Conservation (phyloP, 2,329 filamentous ascomycete species). For the Cryphonectria naterciae region DNA sequence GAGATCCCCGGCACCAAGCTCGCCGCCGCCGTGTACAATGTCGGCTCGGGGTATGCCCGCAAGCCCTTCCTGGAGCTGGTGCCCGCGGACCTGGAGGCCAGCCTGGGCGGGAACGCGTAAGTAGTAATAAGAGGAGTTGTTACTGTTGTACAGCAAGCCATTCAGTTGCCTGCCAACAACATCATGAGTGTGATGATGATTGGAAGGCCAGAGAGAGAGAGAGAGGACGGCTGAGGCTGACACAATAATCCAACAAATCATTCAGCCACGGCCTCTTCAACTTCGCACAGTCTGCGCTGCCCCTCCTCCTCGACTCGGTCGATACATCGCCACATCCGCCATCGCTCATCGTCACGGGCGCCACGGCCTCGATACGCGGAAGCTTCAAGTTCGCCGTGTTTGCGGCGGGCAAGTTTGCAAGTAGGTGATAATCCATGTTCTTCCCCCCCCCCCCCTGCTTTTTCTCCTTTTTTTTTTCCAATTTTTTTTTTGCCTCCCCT, state of each 20-base stretch:
- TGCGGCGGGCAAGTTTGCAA: conserved; percentile 79
- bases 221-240: neutral
- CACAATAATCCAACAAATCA: neutral
- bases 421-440: neutral
- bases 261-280: conserved; percentile 69
- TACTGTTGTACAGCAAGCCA: too few species aligned
- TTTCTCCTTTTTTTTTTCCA: too few species aligned
- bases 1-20: conserved; percentile 60
- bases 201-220: too few species aligned
- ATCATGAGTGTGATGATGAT: neutral
- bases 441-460: too few species aligned
- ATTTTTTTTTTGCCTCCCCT: too few species aligned
- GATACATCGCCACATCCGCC: conserved; percentile 66
- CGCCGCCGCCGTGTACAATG: conserved; percentile 74
- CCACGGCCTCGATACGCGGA: conserved; percentile 78
- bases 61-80: conserved; percentile 64
- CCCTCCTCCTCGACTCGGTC: conserved; percentile 68
- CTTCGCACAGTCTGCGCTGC: conserved; percentile 74
- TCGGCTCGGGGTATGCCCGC: conserved; percentile 53
- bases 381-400: conserved; percentile 72
- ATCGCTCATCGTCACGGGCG: conserved; percentile 83
- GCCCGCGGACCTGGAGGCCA: conserved; percentile 52
- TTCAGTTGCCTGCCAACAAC: neutral
- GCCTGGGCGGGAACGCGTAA: conserved; percentile 54
- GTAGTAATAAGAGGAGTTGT: conserved; percentile 30